These are phyloP conservation scores for Phytopythium sindhum DNA, from an alignment of 352 stramenopile genomes.

Conservation along the genomic window DNA sequence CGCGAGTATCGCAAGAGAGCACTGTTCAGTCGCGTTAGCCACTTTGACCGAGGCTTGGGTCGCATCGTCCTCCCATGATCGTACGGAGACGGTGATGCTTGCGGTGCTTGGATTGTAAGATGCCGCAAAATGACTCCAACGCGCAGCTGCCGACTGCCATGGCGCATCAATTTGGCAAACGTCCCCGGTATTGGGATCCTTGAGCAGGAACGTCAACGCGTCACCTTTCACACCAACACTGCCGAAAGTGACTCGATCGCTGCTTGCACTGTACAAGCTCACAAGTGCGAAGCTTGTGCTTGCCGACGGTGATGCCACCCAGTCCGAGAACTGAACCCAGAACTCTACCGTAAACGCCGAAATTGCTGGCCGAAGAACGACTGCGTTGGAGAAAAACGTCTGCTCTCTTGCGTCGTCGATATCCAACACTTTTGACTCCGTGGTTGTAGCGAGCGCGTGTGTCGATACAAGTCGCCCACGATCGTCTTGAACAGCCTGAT, in stretches of 20 bases:
- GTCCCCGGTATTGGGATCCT: constrained; percentile 13
- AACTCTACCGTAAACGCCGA: constrained; percentile 63
- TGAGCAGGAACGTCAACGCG: constrained; percentile 27
- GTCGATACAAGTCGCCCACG: constrained; percentile 11
- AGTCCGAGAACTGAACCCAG: constrained; percentile 32
- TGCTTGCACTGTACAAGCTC: constrained; percentile 7
- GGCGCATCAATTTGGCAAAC: constrained; percentile 12
- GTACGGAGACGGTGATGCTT: constrained; percentile 36
- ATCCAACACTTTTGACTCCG: constrained; percentile 16
- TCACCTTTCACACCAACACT: constrained; percentile 12
- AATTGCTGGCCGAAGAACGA: constrained; percentile 42
- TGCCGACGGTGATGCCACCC: not conserved
- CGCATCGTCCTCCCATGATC: constrained; percentile 8
- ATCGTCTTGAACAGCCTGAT: not conserved
- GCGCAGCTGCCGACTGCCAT: not conserved
- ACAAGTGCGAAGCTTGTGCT: constrained; percentile 7
- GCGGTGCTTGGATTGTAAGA: constrained; percentile 50
- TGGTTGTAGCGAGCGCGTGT: constrained; percentile 9
- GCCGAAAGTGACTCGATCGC: constrained; percentile 12
- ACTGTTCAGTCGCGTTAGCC: constrained; percentile 15
- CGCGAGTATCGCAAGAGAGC: constrained; percentile 39
- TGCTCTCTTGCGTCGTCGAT: constrained; percentile 46
- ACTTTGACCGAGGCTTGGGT: constrained; percentile 8
- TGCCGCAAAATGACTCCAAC: constrained; percentile 55
- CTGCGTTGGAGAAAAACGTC: constrained; percentile 50